Percentiles rank a stretch among this genome's conserved stretches.
phyloP scores from a whole-genome alignment of 2,329 filamentous ascomycete species.

The Sporothrix variecibatus region DNA sequence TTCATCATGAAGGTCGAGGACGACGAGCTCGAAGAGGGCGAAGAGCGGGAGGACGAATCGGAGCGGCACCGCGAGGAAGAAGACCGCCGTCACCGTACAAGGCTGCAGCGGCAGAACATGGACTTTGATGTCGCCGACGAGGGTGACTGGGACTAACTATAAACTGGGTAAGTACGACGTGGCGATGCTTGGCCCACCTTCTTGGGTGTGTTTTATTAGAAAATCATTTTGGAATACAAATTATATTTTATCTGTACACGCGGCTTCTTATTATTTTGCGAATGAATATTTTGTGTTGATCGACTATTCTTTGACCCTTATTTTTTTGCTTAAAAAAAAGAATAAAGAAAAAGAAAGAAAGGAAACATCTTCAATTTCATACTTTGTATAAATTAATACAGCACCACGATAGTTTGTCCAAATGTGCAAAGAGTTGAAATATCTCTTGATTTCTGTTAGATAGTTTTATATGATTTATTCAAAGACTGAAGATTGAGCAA shows the following conservation, averaged over 20 bases:
- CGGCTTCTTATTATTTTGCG: neutral
- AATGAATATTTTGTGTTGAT: neutral
- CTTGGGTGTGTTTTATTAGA: neutral
- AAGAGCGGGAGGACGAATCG: neutral
- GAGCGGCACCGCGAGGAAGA: slow-evolving; percentile 9
- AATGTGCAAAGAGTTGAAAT: neutral
- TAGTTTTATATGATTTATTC: neutral
- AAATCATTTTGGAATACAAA: neutral
- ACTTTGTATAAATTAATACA: neutral
- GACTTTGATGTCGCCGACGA: slow-evolving; percentile 58
- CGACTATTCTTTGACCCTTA: too few relatives aligned
- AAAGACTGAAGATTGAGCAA: neutral
- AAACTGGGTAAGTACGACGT: neutral
- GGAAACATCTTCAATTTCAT: neutral
- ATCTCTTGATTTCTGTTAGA: neutral
- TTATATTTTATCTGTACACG: neutral
- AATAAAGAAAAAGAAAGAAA: neutral
- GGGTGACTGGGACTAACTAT: slow-evolving; percentile 46
- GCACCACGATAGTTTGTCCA: neutral
- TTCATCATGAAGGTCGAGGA: slow-evolving; percentile 6
- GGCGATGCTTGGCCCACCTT: too few relatives aligned
- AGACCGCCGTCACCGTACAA: neutral
- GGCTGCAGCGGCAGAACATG: slow-evolving; percentile 45
- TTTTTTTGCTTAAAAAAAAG: too few relatives aligned
- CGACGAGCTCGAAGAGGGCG: neutral